These are phyloP conservation scores for Pleodorina starrii DNA, from an alignment of 139 green algal species.

Conservation along the genomic window DNA sequence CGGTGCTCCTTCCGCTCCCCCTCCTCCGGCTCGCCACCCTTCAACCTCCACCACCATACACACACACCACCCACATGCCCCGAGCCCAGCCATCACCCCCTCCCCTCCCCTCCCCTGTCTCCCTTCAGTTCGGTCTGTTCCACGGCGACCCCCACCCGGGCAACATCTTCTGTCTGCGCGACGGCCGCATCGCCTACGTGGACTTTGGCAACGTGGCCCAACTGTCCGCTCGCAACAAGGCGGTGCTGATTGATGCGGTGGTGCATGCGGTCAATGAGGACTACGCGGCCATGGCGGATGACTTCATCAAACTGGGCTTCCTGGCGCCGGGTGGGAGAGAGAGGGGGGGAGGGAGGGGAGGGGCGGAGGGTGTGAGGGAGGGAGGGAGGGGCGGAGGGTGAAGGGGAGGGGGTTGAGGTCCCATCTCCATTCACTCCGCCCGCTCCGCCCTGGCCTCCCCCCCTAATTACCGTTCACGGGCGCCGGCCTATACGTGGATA, in stretches of 20 bases:
- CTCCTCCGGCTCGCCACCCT: too few relatives aligned
- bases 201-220: conserved; percentile 99
- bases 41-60: too few relatives aligned
- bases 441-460: too few relatives aligned
- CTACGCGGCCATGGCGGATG: conserved; percentile 93
- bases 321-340: conserved; percentile 65
- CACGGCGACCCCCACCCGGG: conserved; percentile 96
- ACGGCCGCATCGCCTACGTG: conserved; percentile 99
- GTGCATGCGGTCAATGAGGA: conserved; percentile 99
- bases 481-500: too few relatives aligned
- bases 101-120: background rate
- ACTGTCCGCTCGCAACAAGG: conserved; percentile 87
- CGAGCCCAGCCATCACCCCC: too few relatives aligned
- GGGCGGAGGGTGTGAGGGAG: background rate
- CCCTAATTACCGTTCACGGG: too few relatives aligned
- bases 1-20: too few relatives aligned
- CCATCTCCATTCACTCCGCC: too few relatives aligned
- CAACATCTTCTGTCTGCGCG: conserved; percentile 97
- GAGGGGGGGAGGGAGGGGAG: background rate
- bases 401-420: background rate
- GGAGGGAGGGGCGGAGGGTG: background rate
- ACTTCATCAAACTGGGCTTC: conserved; percentile 99
- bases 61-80: too few relatives aligned
- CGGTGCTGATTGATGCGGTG: conserved; percentile 95
- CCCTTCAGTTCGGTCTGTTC: conserved; percentile 93